Conservation (phyloP, 345 rosid genomes). For the Salix dunnii region DNA sequence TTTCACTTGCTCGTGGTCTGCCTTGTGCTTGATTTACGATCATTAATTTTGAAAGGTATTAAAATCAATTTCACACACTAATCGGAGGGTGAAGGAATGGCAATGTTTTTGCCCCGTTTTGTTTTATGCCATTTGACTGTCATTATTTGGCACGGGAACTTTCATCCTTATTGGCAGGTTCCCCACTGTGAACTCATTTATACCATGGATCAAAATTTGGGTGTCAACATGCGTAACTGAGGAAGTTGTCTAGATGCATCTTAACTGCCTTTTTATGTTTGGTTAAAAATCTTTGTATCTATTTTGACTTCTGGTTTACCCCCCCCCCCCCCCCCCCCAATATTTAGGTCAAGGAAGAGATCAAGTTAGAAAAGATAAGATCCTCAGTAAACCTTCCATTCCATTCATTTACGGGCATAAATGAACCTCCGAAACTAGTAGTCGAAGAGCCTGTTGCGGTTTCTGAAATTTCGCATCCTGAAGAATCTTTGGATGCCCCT, state of each 20-base stretch:
- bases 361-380: conserved; percentile 57
- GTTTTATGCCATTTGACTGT: not conserved
- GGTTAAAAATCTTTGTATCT: not conserved
- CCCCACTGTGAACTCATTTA: not conserved
- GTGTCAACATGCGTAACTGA: no score
- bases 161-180: not conserved
- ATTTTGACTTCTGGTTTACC: not conserved
- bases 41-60: not conserved
- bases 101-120: not conserved
- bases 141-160: not conserved
- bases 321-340: not conserved
- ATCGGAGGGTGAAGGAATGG: not conserved
- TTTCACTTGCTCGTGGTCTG: not conserved
- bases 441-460: conserved; percentile 14
- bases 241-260: not conserved
- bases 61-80: not conserved
- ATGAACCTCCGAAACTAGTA: conserved; percentile 25
- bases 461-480: conserved; percentile 16
- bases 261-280: not conserved
- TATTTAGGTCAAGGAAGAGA: conserved; percentile 50
- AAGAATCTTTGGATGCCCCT: conserved; percentile 23
- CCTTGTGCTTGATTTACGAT: not conserved
- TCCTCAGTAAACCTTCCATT: conserved; percentile 58
- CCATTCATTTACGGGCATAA: conserved; percentile 41
- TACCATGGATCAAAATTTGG: not conserved